phyloP scores from a whole-genome alignment of 805 yeast species.

The Diddensiella transvaalensis region DNA sequence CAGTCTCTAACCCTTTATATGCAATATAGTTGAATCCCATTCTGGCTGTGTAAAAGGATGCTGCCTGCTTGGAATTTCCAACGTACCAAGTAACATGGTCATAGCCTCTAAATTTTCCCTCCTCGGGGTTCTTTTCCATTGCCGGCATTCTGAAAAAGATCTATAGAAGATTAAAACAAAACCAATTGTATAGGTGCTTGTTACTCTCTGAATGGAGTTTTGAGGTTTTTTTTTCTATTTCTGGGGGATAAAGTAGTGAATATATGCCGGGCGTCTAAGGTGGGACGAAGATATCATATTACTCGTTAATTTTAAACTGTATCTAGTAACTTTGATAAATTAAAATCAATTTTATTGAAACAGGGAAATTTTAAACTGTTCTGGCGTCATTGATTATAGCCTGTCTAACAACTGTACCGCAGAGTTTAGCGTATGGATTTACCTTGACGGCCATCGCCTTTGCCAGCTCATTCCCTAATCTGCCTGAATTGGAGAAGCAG shows the following conservation, averaged over 20 bases:
- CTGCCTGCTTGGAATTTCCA: constrained; percentile 65
- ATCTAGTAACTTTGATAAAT: neutral
- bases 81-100: constrained; percentile 68
- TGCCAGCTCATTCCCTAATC: constrained; percentile 32
- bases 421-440: constrained; percentile 36
- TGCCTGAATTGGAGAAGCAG: constrained; percentile 28
- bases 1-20: constrained; percentile 65
- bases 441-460: constrained; percentile 26
- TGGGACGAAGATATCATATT: no score
- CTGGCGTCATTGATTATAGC: constrained; percentile 19
- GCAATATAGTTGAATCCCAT: constrained; percentile 68
- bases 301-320: neutral
- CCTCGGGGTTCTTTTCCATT: neutral
- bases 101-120: constrained; percentile 33
- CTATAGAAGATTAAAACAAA: no score
- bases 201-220: no score
- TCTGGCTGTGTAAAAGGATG: constrained; percentile 49
- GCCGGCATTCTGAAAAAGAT: no score
- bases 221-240: no score
- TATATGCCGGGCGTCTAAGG: no score
- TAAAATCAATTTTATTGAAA: neutral
- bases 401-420: constrained; percentile 32
- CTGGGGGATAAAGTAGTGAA: no score
- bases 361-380: no score
- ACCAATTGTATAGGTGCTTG: no score